phyloP scores from a whole-genome alignment of 2,329 filamentous ascomycete species.

The Fusarium goolgardi region DNA sequence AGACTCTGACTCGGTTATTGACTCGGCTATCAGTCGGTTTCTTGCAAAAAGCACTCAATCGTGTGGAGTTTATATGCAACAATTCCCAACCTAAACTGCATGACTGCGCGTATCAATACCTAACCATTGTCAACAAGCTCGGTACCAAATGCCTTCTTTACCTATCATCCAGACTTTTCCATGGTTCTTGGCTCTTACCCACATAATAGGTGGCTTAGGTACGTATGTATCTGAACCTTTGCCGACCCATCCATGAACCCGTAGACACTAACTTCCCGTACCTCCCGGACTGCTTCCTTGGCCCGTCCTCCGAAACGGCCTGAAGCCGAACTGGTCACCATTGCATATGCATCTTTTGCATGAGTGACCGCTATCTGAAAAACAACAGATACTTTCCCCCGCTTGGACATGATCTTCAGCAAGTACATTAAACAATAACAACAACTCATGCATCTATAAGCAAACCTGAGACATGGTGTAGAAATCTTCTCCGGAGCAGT shows the following conservation, averaged over 20 bases:
- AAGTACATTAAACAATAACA: slow-evolving; percentile 6
- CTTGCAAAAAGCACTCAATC: slow-evolving; percentile 4
- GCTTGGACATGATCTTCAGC: not conserved
- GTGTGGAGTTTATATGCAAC: slow-evolving; percentile 10
- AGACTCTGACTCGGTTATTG: slow-evolving; percentile 1
- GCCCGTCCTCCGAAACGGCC: slow-evolving; percentile 27
- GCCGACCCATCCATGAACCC: slow-evolving; percentile 10
- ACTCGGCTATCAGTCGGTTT: slow-evolving; percentile 21
- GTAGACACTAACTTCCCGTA: slow-evolving; percentile 13
- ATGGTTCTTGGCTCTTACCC: slow-evolving; percentile 2
- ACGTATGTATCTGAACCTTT: not conserved
- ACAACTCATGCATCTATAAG: slow-evolving; percentile 1
- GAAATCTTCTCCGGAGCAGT: not conserved
- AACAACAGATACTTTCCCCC: slow-evolving; percentile 5
- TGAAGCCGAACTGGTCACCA: slow-evolving; percentile 24
- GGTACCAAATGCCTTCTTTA: slow-evolving; percentile 4
- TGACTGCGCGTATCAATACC: not conserved
- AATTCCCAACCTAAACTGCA: slow-evolving; percentile 12
- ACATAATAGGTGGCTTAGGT: not conserved
- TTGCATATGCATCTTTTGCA: slow-evolving; percentile 22
- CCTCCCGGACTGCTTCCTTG: slow-evolving; percentile 31
- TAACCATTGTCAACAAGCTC: slow-evolving; percentile 5
- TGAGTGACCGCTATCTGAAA: slow-evolving; percentile 35
- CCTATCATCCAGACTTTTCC: slow-evolving; percentile 7
- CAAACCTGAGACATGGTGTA: slow-evolving; percentile 1